These are phyloP conservation scores for Aspergillus fumigatiaffinis DNA, from an alignment of 2,329 filamentous ascomycete genomes.

Conservation along the genomic window DNA sequence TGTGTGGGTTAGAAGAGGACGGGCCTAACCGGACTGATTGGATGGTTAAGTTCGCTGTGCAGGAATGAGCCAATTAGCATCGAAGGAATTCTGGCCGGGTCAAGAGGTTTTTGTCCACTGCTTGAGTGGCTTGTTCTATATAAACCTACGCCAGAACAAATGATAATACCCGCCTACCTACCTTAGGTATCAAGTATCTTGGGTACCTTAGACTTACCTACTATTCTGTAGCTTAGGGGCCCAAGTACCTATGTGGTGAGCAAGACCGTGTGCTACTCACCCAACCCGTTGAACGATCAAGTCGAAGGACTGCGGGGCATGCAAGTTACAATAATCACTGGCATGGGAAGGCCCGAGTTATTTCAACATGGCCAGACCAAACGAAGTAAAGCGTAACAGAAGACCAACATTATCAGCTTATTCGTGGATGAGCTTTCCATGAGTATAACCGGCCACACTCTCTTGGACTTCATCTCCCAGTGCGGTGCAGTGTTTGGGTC, in stretches of 20 bases:
- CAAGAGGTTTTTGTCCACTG: neutral
- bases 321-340: neutral
- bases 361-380: neutral
- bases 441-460: neutral
- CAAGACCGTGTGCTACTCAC: neutral
- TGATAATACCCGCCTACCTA: neutral
- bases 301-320: neutral
- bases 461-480: neutral
- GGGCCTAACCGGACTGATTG: neutral
- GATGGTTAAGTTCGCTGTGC: neutral
- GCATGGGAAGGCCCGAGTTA: neutral
- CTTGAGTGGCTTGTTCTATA: neutral
- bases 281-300: neutral
- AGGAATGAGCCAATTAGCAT: neutral
- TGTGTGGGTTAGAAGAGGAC: neutral
- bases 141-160: neutral
- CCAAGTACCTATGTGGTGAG: neutral
- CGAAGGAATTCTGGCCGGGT: neutral
- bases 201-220: neutral
- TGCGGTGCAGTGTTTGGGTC: neutral
- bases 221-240: neutral
- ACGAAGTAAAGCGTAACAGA: neutral
- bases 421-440: neutral
- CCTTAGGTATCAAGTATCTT: neutral
- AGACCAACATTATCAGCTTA: neutral